phyloP scores from a whole-genome alignment of 2,329 filamentous ascomycete species.

The Neofusicoccum ribis region DNA sequence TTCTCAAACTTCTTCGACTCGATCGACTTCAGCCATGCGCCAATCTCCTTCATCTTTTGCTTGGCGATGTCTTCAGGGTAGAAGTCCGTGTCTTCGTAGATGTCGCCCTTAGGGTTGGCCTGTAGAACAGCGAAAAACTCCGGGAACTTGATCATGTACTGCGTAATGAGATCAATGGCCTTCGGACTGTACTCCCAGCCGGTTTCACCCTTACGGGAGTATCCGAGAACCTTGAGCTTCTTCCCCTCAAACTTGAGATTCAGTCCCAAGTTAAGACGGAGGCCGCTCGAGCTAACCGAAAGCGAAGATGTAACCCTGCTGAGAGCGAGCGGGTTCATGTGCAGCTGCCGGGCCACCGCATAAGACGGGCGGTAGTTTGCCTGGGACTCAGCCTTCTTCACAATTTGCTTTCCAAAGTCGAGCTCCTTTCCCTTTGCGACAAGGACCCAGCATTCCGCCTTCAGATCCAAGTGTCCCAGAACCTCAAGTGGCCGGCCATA shows the following conservation, averaged over 20 bases:
- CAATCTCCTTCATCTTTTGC: conserved; percentile 87
- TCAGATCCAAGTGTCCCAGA: conserved; percentile 69
- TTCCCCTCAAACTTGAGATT: conserved; percentile 97
- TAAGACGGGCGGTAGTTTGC: conserved; percentile 85
- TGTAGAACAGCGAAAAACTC: conserved; percentile 92
- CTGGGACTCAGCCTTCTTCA: conserved; percentile 65
- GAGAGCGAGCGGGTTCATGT: conserved; percentile 80
- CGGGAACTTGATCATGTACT: conserved; percentile 93
- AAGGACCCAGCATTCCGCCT: conserved; percentile 77
- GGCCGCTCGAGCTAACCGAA: conserved; percentile 76
- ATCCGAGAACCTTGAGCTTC: conserved; percentile 93
- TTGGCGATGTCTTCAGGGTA: conserved; percentile 74
- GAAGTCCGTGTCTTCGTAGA: conserved; percentile 81
- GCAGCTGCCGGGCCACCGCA: conserved; percentile 78
- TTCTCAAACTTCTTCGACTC: conserved; percentile 91
- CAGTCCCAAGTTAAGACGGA: conserved; percentile 85
- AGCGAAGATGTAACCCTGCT: conserved; percentile 97
- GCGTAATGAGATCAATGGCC: conserved; percentile 74
- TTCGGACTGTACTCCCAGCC: conserved; percentile 96
- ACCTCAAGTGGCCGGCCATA: conserved; percentile 91
- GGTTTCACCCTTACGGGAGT: conserved; percentile 79
- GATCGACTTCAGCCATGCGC: conserved; percentile 85
- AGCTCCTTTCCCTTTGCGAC: conserved; percentile 70
- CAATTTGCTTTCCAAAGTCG: conserved; percentile 78
- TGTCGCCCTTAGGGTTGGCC: conserved; percentile 79